A percentile compares a stretch with the other conserved stretches of the same genome.
phyloP scores from a whole-genome alignment of 2,329 filamentous ascomycete genomes.

The Polytolypa hystricis region DNA sequence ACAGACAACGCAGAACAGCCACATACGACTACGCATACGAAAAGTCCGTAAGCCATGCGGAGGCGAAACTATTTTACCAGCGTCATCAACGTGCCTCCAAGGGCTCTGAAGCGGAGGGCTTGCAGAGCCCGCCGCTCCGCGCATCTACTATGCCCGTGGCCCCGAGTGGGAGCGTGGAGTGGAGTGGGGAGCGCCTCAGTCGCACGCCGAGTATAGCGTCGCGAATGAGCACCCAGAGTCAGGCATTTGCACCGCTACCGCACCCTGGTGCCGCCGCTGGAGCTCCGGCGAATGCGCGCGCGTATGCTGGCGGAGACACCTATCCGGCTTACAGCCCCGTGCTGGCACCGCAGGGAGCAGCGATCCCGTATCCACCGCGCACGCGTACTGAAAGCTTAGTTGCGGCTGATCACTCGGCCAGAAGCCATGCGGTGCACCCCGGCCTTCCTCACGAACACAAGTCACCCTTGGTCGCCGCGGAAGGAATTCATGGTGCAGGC shows the following conservation, averaged over 20 bases:
- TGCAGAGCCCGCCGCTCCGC: constrained; percentile 27
- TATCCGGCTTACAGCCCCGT: constrained; percentile 2
- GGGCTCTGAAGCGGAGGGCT: constrained; percentile 24
- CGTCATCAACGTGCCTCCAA: constrained; percentile 60
- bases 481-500: constrained; percentile 48
- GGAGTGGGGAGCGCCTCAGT: constrained; percentile 12
- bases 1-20: constrained; percentile 56
- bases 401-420: constrained; percentile 38
- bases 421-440: constrained; percentile 41
- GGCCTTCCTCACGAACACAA: constrained; percentile 45
- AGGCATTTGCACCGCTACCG: constrained; percentile 5
- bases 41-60: constrained; percentile 85
- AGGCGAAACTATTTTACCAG: constrained; percentile 94
- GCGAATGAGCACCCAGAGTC: constrained; percentile 13
- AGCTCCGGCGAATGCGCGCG: constrained; percentile 3
- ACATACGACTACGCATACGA: constrained; percentile 91
- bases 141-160: constrained; percentile 15
- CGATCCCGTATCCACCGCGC: background rate
- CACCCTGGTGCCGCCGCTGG: constrained; percentile 5
- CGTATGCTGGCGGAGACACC: background rate
- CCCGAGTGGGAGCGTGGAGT: constrained; percentile 4
- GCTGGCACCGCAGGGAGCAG: background rate
- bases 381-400: constrained; percentile 22
- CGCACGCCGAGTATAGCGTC: constrained; percentile 17
- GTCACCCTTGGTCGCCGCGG: constrained; percentile 39